Evolutionary conservation across 805 yeast species (phyloP), one percentile per base, ranked within the genome.

Genomic region (Cyberlindnera amylophila): DNA sequence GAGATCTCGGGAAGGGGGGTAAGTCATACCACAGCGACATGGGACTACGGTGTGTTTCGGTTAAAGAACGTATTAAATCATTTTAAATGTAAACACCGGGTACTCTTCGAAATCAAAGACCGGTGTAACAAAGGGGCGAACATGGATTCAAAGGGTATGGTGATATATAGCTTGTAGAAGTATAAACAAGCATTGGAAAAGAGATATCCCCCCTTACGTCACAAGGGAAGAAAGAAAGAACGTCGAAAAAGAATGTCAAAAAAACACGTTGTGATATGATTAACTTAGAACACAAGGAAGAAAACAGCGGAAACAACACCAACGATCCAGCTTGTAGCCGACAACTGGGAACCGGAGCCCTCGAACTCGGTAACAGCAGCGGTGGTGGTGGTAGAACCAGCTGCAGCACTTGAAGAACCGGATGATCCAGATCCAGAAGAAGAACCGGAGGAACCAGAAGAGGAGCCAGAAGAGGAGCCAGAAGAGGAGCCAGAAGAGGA

Each of bases 401-500:
- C 32, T 3, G 32, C 32, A 10, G 24, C 26, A n/a, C 26, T 13
- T 16, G 38, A 36, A 26, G 27, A 33, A 4, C 28, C 36, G 15
- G 12, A 24, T 12, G 36, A 14, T 10, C 36, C 19, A 13, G 36
- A 33, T 6, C 27, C 6, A 21, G 8, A 6, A 21, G 24, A 21
- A 9, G 24, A 21, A 21, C 24, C 24, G 6, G n/a, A 13, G 10
- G 31, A 13, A 5, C 15, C 31, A 12, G 31, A 14, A 28, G 16
- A 11, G 28, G 16, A 11, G 28, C n/a, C 30, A 34, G 39, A 30
- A 9, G 11, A 12, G 6, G 10, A 12, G 10, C 32, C 38, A 17
- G 39, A 35, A 9, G 41, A 38, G 31, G 41, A 38, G 31, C 33
- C 45, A 17, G 43, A 39, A 18, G 50, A 43, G 17, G 32, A 36